Conservation (phyloP, 192 early-diverging fungal species). For the Jimgerdemannia lactiflua region DNA sequence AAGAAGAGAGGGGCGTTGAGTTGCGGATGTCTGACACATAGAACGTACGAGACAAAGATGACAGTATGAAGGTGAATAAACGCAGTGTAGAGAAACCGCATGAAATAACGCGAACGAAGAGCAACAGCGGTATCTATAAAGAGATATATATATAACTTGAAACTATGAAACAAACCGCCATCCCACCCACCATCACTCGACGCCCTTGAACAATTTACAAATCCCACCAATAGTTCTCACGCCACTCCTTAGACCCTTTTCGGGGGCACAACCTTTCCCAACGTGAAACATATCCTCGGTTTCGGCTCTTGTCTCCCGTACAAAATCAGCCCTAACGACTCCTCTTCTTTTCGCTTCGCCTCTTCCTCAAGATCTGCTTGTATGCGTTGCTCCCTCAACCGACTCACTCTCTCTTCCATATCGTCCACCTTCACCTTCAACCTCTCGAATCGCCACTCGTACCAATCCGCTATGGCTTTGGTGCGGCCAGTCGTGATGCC, state of each 20-base stretch:
- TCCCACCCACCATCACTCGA: too few relatives aligned
- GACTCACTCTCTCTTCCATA: constrained; percentile 21
- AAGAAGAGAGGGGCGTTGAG: neutral
- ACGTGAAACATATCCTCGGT: neutral
- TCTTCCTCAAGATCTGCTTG: neutral
- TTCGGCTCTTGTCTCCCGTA: neutral
- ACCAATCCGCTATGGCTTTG: constrained; percentile 27
- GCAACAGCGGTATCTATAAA: neutral
- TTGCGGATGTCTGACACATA: neutral
- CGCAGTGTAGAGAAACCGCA: neutral
- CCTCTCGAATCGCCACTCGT: constrained; percentile 27
- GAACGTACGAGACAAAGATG: too few relatives aligned
- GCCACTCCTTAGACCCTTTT: neutral
- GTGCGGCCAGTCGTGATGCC: constrained; percentile 22
- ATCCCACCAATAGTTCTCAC: neutral
- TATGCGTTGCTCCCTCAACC: constrained; percentile 11
- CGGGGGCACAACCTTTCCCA: neutral
- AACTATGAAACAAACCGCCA: neutral
- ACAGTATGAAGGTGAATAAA: neutral
- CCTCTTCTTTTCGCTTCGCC: neutral
- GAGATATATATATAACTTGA: neutral
- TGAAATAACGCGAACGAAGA: neutral
- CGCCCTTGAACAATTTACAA: neutral
- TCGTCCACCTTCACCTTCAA: constrained; percentile 10
- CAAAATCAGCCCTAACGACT: neutral